Conservation (phyloP, 2,329 filamentous ascomycete genomes). For the Alternaria solani region DNA sequence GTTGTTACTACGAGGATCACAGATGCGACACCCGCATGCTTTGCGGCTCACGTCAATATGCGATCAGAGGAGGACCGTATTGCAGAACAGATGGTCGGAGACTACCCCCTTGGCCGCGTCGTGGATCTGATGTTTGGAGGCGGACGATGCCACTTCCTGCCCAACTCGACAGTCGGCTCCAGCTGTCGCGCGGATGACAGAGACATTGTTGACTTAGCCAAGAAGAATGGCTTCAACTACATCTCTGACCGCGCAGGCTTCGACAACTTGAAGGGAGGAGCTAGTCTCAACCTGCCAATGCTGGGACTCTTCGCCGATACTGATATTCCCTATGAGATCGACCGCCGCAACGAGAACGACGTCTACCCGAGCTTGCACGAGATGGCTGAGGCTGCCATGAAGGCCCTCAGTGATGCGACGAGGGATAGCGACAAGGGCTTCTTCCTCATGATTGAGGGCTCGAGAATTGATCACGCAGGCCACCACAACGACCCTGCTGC, state of each 20-base stretch:
- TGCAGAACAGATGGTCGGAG: constrained; percentile 88
- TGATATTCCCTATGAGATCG: constrained; percentile 93
- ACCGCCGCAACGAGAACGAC: constrained; percentile 79
- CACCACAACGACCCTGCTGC: constrained; percentile 65
- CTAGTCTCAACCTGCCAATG: constrained; percentile 76
- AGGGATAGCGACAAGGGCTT: constrained; percentile 87
- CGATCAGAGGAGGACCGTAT: constrained; percentile 88
- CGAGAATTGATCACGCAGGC: constrained; percentile 93
- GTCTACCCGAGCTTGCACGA: constrained; percentile 88
- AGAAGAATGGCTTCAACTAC: constrained; percentile 83
- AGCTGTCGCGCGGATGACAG: constrained; percentile 82
- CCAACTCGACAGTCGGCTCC: constrained; percentile 75
- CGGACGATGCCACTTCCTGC: constrained; percentile 90
- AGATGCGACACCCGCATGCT: constrained; percentile 95
- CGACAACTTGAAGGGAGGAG: constrained; percentile 73
- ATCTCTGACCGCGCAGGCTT: constrained; percentile 76
- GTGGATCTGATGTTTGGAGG: constrained; percentile 95
- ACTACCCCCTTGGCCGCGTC: constrained; percentile 83
- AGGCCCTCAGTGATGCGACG: constrained; percentile 81
- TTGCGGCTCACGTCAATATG: constrained; percentile 84
- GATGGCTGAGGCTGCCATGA: constrained; percentile 85
- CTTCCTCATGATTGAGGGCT: constrained; percentile 98
- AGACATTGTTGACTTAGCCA: constrained; percentile 77
- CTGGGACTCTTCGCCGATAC: constrained; percentile 82
- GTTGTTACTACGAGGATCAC: constrained; percentile 96